Percentiles rank a stretch among this genome's conserved stretches.
phyloP scores from a whole-genome alignment of 2,329 filamentous ascomycete genomes.

The Cercospora sesami region DNA sequence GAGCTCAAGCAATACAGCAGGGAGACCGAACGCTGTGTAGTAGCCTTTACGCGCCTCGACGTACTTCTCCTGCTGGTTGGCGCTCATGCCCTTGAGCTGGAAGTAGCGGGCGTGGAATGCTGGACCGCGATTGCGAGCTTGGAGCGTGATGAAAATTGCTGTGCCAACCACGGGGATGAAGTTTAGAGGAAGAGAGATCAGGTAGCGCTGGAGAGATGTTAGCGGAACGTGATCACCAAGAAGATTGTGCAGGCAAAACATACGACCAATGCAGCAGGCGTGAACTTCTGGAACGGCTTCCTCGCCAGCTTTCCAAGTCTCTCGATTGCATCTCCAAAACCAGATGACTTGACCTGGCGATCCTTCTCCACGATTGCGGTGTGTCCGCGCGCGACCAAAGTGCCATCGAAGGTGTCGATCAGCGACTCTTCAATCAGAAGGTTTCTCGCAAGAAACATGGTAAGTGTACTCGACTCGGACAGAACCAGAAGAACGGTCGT shows the following conservation, averaged over 20 bases:
- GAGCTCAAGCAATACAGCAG: constrained; percentile 80
- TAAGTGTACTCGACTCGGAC: constrained; percentile 52
- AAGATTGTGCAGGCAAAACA: not conserved
- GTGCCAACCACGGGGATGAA: constrained; percentile 90
- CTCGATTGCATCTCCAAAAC: constrained; percentile 53
- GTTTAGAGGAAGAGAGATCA: constrained; percentile 88
- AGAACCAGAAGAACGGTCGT: constrained; percentile 67
- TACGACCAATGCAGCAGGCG: constrained; percentile 60
- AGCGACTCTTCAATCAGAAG: constrained; percentile 81
- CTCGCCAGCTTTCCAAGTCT: constrained; percentile 59
- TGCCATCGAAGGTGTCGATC: constrained; percentile 84
- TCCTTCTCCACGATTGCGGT: constrained; percentile 69
- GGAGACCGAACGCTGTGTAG: constrained; percentile 78
- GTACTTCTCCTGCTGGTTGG: constrained; percentile 65
- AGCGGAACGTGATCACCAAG: not conserved
- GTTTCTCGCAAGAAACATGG: constrained; percentile 60
- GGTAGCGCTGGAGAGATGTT: constrained; percentile 53
- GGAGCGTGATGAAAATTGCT: constrained; percentile 72
- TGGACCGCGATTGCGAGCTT: constrained; percentile 58
- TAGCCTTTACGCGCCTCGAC: constrained; percentile 69
- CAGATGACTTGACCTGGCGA: constrained; percentile 64
- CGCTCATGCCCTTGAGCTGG: constrained; percentile 81
- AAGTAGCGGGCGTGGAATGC: constrained; percentile 63
- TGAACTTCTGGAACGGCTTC: constrained; percentile 56
- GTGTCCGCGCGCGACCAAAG: constrained; percentile 56